Evolutionary conservation across 2,329 filamentous ascomycete species (phyloP).

Genomic region (Fusarium sp.): DNA sequence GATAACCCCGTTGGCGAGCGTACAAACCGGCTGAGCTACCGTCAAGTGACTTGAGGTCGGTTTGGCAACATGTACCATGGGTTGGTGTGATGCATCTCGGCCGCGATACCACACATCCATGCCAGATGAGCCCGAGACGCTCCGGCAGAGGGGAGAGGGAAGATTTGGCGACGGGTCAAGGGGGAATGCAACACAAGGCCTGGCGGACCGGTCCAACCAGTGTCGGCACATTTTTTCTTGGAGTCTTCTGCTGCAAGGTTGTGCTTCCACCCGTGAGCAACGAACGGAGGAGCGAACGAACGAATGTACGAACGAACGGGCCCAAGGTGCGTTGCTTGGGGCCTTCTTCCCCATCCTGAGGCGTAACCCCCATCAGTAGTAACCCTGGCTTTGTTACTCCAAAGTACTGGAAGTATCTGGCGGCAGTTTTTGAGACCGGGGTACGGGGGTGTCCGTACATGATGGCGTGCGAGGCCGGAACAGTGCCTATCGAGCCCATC

Average conservation of each 20-base stretch:
- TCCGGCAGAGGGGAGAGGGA: slow-evolving; percentile 24
- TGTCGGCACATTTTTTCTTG: slow-evolving; percentile 33
- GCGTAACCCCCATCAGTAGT: slow-evolving; percentile 8
- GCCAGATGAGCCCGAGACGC: slow-evolving; percentile 37
- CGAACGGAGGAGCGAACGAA: slow-evolving; percentile 5
- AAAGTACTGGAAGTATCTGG: slow-evolving; percentile 27
- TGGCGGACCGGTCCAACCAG: slow-evolving; percentile 26
- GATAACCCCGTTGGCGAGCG: slow-evolving; percentile 39
- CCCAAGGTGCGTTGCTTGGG: slow-evolving; percentile 9
- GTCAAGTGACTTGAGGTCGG: slow-evolving; percentile 38
- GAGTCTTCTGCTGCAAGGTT: slow-evolving; percentile 25
- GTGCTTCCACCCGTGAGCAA: slow-evolving; percentile 26
- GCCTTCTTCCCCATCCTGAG: slow-evolving; percentile 16
- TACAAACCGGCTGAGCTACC: slow-evolving; percentile 40
- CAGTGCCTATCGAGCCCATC: slow-evolving; percentile 18
- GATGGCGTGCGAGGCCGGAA: slow-evolving; percentile 18
- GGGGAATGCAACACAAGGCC: slow-evolving; percentile 29
- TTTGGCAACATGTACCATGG: slow-evolving; percentile 39
- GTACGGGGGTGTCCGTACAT: slow-evolving; percentile 26
- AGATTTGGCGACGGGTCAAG: slow-evolving; percentile 38
- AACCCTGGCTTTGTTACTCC: slow-evolving; percentile 27
- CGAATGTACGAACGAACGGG: neutral
- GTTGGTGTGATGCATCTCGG: slow-evolving; percentile 36
- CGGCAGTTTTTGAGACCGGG: slow-evolving; percentile 25
- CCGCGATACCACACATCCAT: slow-evolving; percentile 30